These are phyloP conservation scores for Guadua angustifolia DNA, from an alignment of 176 grass and related monocot species.

Conservation along the genomic window DNA sequence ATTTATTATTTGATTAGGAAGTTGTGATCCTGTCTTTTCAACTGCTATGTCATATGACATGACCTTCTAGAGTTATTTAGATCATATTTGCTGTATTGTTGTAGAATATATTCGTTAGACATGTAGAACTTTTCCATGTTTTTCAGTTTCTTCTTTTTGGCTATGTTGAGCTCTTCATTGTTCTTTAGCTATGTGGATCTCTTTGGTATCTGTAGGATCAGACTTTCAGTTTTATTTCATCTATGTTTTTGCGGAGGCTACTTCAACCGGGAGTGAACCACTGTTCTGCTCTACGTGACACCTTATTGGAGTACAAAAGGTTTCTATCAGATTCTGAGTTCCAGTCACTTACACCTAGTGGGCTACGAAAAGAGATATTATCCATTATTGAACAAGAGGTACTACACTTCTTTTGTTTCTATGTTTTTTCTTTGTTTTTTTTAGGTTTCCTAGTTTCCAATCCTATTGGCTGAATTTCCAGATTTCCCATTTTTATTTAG, in stretches of 20 bases:
- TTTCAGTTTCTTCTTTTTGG: conserved; percentile 23
- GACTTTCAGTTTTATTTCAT: conserved; percentile 77
- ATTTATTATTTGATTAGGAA: conserved; percentile 6
- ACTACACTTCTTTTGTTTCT: conserved; percentile 18
- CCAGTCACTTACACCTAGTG: conserved; percentile 76
- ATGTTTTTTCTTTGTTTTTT: conserved; percentile 29
- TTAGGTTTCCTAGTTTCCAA: conserved; percentile 35
- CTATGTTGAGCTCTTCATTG: conserved; percentile 36
- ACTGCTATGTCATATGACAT: conserved; percentile 7
- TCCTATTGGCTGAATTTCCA: conserved; percentile 34
- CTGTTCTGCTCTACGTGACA: conserved; percentile 77
- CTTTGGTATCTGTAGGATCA: conserved; percentile 61
- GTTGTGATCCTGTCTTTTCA: conserved; percentile 31
- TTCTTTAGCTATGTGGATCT: conserved; percentile 25
- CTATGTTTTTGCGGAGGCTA: conserved; percentile 87
- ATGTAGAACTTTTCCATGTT: conserved; percentile 39
- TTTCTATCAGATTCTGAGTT: conserved; percentile 86
- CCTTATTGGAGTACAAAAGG: conserved; percentile 83
- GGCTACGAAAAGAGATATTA: conserved; percentile 83
- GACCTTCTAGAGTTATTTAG: background rate
- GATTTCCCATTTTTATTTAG: conserved; percentile 52
- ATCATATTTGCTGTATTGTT: conserved; percentile 26
- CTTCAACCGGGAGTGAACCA: conserved; percentile 89
- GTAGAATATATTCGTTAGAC: conserved; percentile 29
- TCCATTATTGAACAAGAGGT: conserved; percentile 86